Conservation (phyloP, 2,329 filamentous ascomycete genomes). For the Blastomyces parvus region DNA sequence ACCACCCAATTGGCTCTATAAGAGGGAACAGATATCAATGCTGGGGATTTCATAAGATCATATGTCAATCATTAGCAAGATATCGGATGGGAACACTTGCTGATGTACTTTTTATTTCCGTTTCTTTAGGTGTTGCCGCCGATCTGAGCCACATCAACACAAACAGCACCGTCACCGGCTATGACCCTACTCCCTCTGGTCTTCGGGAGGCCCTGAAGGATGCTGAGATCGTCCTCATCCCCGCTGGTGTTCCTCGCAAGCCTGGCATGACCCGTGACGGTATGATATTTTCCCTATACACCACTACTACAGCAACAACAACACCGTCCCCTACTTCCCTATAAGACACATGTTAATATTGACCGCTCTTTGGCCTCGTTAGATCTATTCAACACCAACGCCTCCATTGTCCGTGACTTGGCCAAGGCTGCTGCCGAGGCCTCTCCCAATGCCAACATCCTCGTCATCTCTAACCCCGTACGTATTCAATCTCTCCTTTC, state of each 20-base stretch:
- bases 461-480: constrained; percentile 96
- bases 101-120: not conserved
- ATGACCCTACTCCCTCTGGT: constrained; percentile 65
- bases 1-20: not conserved
- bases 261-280: constrained; percentile 98
- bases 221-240: constrained; percentile 91
- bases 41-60: constrained; percentile 45
- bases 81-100: not conserved
- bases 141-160: constrained; percentile 99
- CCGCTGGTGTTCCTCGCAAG: constrained; percentile 96
- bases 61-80: not conserved
- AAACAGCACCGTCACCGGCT: constrained; percentile 88
- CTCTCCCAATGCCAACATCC: constrained; percentile 83
- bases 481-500: constrained; percentile 19
- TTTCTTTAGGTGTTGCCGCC: constrained; percentile 73
- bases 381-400: constrained; percentile 99
- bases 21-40: not conserved
- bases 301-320: too few species aligned
- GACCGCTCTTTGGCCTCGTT: not conserved
- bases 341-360: too few species aligned
- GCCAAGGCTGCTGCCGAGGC: constrained; percentile 88
- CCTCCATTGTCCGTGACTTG: constrained; percentile 96
- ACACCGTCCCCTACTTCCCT: too few species aligned
- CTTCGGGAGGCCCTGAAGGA: constrained; percentile 73
- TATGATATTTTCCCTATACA: constrained; percentile 28